Evolutionary conservation across 2,329 filamentous ascomycete species (phyloP), one percentile per base, ranked within the genome.

Genomic region (Fusarium stilboides): DNA sequence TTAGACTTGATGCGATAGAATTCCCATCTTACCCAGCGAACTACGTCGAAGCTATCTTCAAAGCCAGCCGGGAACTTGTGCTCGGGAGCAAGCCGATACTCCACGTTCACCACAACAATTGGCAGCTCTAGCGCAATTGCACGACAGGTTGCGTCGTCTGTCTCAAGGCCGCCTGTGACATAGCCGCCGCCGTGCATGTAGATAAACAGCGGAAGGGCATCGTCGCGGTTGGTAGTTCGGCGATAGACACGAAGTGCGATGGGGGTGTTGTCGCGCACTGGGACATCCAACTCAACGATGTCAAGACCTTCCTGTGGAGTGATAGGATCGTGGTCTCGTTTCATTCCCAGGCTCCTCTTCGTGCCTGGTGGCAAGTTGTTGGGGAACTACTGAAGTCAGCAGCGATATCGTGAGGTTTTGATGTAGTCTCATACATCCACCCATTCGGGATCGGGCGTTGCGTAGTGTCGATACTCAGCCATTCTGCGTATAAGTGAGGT

Each of bases 11-110:
- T n/a, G n/a, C n/a, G n/a, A n/a, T n/a, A n/a, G n/a, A n/a, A n/a
- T n/a, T n/a, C n/a, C n/a, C n/a, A n/a, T n/a, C n/a, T 43, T 54
- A 77, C 70, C 76, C 76, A 77, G 20, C 69, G 66, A 2, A 75
- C 65, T 20, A 76, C 59, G 64, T 86, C 84, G 62, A 80, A 83
- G 54, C 78, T 79, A 68, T 87, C 85, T 55, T 83, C 72, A 13
- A 86, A 78, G 5, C 80, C 80, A 5, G 73, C 73, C 0, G 85
- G 85, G 54, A 86, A 87, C 46, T 78, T 79, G 63, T 85, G 75
- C 67, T 87, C 85, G 0, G 85, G 86, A 1, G 83, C 83, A 17
- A 87, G 79, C 0, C 85, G 75, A 68, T 87, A 87, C 42, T 85
- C 83, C 2, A 86, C 80, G 59, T 82, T 86, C 9, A 86, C 74